Evolutionary conservation across 495 filamentous ascomycete species (phyloP), one percentile per base, ranked within the genome.

Genomic region (Aspergillus steynii): DNA sequence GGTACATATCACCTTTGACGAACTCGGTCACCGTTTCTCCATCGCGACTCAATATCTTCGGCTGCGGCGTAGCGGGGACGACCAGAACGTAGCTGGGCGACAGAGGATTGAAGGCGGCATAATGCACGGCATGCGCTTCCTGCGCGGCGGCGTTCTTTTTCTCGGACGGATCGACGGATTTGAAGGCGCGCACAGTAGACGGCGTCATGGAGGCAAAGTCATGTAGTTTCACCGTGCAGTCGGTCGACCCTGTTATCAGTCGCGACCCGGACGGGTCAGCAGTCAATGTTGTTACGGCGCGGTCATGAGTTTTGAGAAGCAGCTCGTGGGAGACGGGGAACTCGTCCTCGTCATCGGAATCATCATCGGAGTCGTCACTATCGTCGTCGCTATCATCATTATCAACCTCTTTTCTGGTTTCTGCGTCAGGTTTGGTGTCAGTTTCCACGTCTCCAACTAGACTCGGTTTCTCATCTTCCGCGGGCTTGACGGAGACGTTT

Each of bases 171-270:
- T 99, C 95, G 31, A 99, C 82, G 10, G 88, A 91, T 68, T 90
- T 92, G 83, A 99, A 99, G 2, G 96, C 90, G 62, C 92, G 87
- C 29, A 98, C 82, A 0, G 96, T 96, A 3, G 93, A 94, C 0
- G 92, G 90, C 0, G 94, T 97, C 91, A 98, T 94, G 31, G 94
- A 90, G 1, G 92, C 85, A 75, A 99, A 96, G 72, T 99, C 95
- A 73, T 96, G 94, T 26, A 98, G 81, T 68, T 97, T 97, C 57
- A 97, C 70, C 1, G 86, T 92, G 74, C 92, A 93, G 74, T 99
- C 95, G 48, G 88, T 91, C 2, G 92, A 96, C 51, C 91, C 92
- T 56, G 90, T 94, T 29, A 96, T 85, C 64, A 98, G 76, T 66
- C 95, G 88, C 29, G 87, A 85, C 5, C 95, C 95, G 0, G 93